These are phyloP conservation scores for Entelexis sorbosivorans DNA, from an alignment of 1,139 yeast genomes.

Conservation along the genomic window DNA sequence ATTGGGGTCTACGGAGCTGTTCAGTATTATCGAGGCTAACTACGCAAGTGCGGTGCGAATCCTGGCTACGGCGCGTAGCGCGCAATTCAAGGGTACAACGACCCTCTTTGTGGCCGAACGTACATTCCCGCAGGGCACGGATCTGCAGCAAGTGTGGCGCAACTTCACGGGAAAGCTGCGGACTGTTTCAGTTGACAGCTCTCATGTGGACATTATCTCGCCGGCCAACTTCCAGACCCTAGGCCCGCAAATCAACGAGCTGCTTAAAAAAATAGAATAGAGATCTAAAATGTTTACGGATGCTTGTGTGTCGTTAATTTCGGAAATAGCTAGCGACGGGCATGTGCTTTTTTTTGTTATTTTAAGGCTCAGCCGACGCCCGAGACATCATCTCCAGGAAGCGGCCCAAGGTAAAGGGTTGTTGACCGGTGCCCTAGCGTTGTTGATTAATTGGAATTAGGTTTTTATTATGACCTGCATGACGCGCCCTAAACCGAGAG, in stretches of 20 bases:
- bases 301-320: no score
- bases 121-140: slow-evolving; percentile 12
- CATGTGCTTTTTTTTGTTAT: no score
- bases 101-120: slow-evolving; percentile 16
- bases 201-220: slow-evolving; percentile 17
- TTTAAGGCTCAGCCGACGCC: no score
- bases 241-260: slow-evolving; percentile 12
- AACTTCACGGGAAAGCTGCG: slow-evolving; percentile 4
- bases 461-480: not conserved
- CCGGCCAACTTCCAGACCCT: slow-evolving; percentile 9
- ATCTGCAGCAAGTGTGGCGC: slow-evolving; percentile 13
- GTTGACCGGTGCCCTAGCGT: no score
- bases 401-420: no score
- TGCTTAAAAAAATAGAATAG: not conserved
- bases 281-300: no score
- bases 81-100: slow-evolving; percentile 8
- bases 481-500: not conserved
- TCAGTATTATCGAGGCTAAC: slow-evolving; percentile 14
- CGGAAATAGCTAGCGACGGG: no score
- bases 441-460: not conserved
- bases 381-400: no score
- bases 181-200: slow-evolving; percentile 8
- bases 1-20: slow-evolving; percentile 8
- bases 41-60: slow-evolving; percentile 16
- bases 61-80: slow-evolving; percentile 16